Evolutionary conservation across 805 yeast genomes (phyloP).

Genomic region (Kodamaea kaohsiungensis): DNA sequence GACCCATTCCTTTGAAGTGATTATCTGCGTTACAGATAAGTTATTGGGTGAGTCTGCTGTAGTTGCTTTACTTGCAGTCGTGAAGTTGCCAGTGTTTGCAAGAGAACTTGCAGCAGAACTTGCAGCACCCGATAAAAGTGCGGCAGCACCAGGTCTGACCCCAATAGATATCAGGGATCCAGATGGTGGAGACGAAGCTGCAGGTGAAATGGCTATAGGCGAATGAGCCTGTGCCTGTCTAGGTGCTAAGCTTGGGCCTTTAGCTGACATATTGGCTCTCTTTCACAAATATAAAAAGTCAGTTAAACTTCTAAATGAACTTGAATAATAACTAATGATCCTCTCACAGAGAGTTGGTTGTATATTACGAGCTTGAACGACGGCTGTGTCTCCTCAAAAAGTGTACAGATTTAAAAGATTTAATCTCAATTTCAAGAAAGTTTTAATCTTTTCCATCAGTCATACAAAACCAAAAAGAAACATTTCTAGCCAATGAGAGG

Average conservation of each 20-base stretch:
- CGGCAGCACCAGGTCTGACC: not conserved
- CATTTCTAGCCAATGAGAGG: slow-evolving; percentile 2
- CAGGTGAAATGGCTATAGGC: slow-evolving; percentile 14
- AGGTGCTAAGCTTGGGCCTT: slow-evolving; percentile 14
- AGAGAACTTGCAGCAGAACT: not conserved
- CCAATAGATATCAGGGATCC: not conserved
- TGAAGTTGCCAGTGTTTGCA: not conserved
- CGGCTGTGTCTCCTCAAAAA: not conserved
- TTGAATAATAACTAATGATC: not conserved
- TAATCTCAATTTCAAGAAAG: not conserved
- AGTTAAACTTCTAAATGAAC: not conserved
- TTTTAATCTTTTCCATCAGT: slow-evolving; percentile 12
- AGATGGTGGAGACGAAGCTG: slow-evolving; percentile 8
- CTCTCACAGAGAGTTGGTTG: not conserved
- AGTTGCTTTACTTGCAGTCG: not conserved
- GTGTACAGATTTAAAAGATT: not conserved
- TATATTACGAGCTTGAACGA: not conserved
- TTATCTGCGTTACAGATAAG: slow-evolving; percentile 42
- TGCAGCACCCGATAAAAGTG: slow-evolving; percentile 3
- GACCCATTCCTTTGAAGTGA: slow-evolving; percentile 60
- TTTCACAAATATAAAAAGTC: not conserved
- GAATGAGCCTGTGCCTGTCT: slow-evolving; percentile 16
- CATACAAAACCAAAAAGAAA: slow-evolving; percentile 1
- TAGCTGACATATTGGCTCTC: slow-evolving; percentile 1
- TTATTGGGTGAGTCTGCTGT: slow-evolving; percentile 1